phyloP scores from a whole-genome alignment of 441 rosid species.

The Daphne laureola region DNA sequence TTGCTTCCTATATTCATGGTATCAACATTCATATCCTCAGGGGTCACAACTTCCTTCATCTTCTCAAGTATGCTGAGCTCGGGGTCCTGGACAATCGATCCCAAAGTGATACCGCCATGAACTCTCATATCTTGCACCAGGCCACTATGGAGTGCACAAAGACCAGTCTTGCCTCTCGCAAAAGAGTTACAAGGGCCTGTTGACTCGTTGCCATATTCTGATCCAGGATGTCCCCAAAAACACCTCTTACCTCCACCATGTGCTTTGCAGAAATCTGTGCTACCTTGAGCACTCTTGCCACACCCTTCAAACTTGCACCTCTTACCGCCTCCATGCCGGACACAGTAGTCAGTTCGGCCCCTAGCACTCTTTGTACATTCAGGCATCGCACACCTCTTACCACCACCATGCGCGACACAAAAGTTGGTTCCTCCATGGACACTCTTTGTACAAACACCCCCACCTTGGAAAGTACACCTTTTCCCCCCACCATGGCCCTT shows the following conservation, averaged over 20 bases:
- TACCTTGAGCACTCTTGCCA: slow-evolving; percentile 95
- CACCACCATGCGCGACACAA: slow-evolving; percentile 98
- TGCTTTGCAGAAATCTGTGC: slow-evolving; percentile 98
- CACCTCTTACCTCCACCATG: slow-evolving; percentile 98
- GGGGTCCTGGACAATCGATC: slow-evolving; percentile 50
- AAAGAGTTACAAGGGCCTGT: slow-evolving; percentile 76
- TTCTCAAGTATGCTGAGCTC: slow-evolving; percentile 32
- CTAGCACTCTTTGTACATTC: slow-evolving; percentile 97
- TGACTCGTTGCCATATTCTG: slow-evolving; percentile 46
- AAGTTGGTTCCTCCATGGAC: slow-evolving; percentile 98
- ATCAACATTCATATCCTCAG: slow-evolving; percentile 60
- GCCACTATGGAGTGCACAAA: slow-evolving; percentile 78
- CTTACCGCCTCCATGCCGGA: slow-evolving; percentile 97
- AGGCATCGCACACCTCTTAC: slow-evolving; percentile 82
- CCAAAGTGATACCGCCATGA: slow-evolving; percentile 69
- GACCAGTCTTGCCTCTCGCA: slow-evolving; percentile 87
- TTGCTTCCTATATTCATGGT: slow-evolving; percentile 23
- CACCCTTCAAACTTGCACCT: slow-evolving; percentile 82
- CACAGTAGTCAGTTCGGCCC: slow-evolving; percentile 92
- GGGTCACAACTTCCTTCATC: slow-evolving; percentile 36
- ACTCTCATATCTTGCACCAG: slow-evolving; percentile 87
- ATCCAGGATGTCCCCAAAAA: slow-evolving; percentile 86
- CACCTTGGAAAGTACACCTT: slow-evolving; percentile 81
- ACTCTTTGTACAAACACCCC: slow-evolving; percentile 80
- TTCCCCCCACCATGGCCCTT: slow-evolving; percentile 99